Evolutionary conservation across 192 early-diverging fungal species (phyloP).

Genomic region (Coemansia sp.): DNA sequence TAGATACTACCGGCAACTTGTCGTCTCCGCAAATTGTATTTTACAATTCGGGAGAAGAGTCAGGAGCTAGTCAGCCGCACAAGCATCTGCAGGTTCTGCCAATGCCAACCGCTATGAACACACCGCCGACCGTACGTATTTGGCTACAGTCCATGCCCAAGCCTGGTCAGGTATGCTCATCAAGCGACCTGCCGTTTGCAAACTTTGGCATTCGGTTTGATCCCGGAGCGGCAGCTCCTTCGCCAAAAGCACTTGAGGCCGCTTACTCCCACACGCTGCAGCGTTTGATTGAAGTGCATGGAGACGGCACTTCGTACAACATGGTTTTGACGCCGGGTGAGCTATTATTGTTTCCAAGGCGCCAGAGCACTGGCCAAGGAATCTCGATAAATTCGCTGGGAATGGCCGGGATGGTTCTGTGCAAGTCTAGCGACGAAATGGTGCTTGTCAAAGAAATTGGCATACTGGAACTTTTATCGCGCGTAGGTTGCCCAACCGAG

Average conservation of each 20-base stretch:
- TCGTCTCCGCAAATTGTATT: conserved; percentile 39
- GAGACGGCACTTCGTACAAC: conserved; percentile 52
- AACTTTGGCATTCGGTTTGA: conserved; percentile 32
- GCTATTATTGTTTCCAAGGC: conserved; percentile 56
- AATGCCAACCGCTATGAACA: conserved; percentile 29
- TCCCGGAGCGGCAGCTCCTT: not conserved
- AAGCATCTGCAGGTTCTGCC: conserved; percentile 66
- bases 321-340: conserved; percentile 53
- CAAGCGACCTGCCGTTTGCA: conserved; percentile 30
- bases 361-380: conserved; percentile 25
- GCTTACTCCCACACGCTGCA: conserved; percentile 19
- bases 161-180: conserved; percentile 5
- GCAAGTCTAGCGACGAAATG: conserved; percentile 51
- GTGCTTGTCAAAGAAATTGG: conserved; percentile 40
- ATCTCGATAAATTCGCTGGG: conserved; percentile 62
- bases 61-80: conserved; percentile 56
- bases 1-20: conserved; percentile 9
- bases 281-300: conserved; percentile 7
- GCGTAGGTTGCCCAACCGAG: conserved; percentile 29
- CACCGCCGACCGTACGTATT: conserved; percentile 14
- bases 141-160: conserved; percentile 17
- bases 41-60: conserved; percentile 49
- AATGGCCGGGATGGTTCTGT: conserved; percentile 60
- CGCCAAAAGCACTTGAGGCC: not conserved
- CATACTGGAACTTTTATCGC: conserved; percentile 36